phyloP scores from a whole-genome alignment of 75 land plant species.

The Adiantum capillusveneris region DNA sequence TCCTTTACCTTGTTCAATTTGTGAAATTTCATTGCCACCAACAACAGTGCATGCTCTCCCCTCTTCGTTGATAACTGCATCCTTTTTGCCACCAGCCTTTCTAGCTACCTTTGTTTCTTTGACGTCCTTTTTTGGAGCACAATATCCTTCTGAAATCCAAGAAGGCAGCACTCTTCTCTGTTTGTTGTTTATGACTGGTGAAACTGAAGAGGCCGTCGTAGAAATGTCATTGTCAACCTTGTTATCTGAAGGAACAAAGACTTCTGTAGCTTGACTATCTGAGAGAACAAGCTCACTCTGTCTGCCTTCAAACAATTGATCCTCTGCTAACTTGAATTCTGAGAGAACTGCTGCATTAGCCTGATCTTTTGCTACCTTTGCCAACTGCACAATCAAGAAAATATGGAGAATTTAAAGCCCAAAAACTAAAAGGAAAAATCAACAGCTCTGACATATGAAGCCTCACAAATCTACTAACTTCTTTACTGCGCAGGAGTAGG shows the following conservation, averaged over 20 bases:
- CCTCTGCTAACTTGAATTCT: not conserved
- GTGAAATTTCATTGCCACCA: not conserved
- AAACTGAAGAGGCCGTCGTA: not conserved
- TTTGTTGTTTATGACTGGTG: not conserved
- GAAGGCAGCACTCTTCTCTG: slow-evolving; percentile 1
- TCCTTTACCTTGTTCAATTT: not conserved
- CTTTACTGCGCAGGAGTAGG: slow-evolving; percentile 1
- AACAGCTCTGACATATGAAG: not conserved
- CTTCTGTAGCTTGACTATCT: slow-evolving; percentile 9
- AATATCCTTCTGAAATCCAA: not conserved
- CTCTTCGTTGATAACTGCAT: not conserved
- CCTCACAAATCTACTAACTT: not conserved
- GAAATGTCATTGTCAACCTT: not conserved
- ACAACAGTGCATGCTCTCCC: not conserved
- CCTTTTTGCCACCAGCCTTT: not conserved
- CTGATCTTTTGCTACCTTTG: not conserved
- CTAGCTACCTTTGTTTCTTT: not conserved
- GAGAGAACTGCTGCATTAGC: not conserved
- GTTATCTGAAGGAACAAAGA: not conserved
- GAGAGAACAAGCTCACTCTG: not conserved
- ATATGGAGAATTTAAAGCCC: too few relatives aligned
- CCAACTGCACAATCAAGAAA: not conserved
- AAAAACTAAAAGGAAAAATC: not conserved
- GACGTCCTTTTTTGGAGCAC: not conserved
- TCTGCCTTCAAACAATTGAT: not conserved